Evolutionary conservation across 208 protist genomes (phyloP).

Genomic region (Leishmania mexicana): DNA sequence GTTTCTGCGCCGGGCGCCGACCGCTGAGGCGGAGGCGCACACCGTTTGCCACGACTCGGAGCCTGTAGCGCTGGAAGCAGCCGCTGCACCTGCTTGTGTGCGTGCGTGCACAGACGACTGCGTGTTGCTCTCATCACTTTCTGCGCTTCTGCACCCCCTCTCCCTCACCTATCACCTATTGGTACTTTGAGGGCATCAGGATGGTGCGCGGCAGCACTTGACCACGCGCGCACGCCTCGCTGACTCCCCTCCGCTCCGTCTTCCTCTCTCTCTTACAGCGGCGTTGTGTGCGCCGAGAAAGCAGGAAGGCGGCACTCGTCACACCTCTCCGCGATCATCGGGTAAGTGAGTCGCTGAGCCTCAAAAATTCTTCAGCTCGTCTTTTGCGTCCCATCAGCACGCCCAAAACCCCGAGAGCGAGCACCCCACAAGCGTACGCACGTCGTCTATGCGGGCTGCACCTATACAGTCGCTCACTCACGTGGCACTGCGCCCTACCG

Average conservation of each 20-base stretch:
- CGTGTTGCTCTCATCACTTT: not conserved
- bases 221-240: not conserved
- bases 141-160: not conserved
- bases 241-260: not conserved
- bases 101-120: not conserved
- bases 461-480: not conserved
- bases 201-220: not conserved
- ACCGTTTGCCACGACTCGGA: not conserved
- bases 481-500: not conserved
- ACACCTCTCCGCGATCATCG: not conserved
- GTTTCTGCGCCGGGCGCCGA: slow-evolving; percentile 2
- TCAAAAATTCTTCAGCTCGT: not conserved
- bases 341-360: not conserved
- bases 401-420: not conserved
- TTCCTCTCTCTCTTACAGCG: not conserved
- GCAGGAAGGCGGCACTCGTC: not conserved
- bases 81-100: not conserved
- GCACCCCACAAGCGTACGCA: not conserved
- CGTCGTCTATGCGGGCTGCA: not conserved
- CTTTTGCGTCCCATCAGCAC: not conserved
- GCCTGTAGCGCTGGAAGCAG: not conserved
- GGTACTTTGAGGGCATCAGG: not conserved
- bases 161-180: not conserved
- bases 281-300: not conserved
- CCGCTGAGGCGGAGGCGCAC: not conserved